Evolutionary conservation across 139 green algal genomes (phyloP), one percentile per base, ranked within the genome.

Genomic region (Deuterostichococcus epilithicus): DNA sequence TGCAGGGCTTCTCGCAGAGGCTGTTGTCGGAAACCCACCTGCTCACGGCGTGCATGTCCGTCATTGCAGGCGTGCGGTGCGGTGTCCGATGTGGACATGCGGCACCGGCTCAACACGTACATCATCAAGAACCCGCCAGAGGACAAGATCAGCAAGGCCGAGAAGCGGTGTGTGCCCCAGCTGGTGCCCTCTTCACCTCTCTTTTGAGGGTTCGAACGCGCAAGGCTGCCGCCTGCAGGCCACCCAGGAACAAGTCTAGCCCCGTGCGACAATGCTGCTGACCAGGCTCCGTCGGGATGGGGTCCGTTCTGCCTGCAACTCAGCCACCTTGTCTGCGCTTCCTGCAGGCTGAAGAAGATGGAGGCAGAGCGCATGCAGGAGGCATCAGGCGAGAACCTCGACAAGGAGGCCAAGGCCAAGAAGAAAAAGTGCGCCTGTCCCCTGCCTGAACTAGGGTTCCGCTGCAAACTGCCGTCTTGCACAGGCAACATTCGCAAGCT

Each of bases 111-210:
- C n/a, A 97, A 95, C 83, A 97, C 90, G 1, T 99, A 95, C 90
- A 99, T 99, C 81, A 80, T 99, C 72, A 99, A 98, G 74, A 98
- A 99, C 87, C 96, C 96, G 1, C 96, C 96, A 20, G 93, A 95
- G 68, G 91, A 95, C 79, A 95, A 94, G 78, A 77, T 96, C 39
- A 94, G 86, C 82, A 95, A 95, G 85, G 90, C 91, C 36, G 94
- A 98, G 85, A 94, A 94, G 67, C 93, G 94, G 91, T 94, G 76
- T 76, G 85, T n/a, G 28, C 4, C 0, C 3, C 52, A 63, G 10
- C 52, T 63, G 8, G 3, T 63, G 52, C 52, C 3, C n/a, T 38
- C 5, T 37, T 10, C 63, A 69, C 25, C 30, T 10, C 5, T n/a
- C 59, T 8, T n/a, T 68, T 68, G 59, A 68, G 59, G 59, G 15